Conservation (phyloP, 768 basidiomycete genomes). For the Mycena polygramma region DNA sequence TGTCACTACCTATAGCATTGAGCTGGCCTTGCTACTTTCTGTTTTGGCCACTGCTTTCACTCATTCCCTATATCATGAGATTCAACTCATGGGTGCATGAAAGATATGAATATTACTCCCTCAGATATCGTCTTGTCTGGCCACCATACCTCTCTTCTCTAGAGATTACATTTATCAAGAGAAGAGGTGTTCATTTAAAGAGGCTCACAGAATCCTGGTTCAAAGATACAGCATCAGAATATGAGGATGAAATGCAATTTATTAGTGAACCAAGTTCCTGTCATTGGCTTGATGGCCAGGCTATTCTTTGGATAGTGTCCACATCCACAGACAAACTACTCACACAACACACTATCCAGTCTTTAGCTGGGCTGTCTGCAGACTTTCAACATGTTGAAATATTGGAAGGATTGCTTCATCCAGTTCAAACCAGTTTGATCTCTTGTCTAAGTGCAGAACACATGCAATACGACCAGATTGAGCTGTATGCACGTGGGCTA, state of each 20-base stretch:
- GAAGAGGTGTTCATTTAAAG: constrained; percentile 1
- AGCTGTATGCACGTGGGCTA: constrained; percentile 28
- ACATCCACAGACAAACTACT: constrained; percentile 30
- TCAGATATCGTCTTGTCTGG: constrained; percentile 13
- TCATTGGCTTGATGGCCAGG: constrained; percentile 31
- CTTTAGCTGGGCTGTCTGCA: constrained; percentile 28
- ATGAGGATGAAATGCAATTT: constrained; percentile 19
- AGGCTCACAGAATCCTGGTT: neutral
- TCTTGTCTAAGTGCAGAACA: constrained; percentile 17
- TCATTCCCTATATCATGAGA: neutral
- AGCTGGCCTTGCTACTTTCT: neutral
- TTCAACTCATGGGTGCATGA: constrained; percentile 4
- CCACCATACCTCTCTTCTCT: constrained; percentile 17
- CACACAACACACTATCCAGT: constrained; percentile 23
- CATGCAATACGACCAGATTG: constrained; percentile 20
- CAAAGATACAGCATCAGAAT: constrained; percentile 7
- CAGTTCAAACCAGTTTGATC: constrained; percentile 21
- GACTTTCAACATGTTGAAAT: constrained; percentile 23
- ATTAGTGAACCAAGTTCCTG: constrained; percentile 20
- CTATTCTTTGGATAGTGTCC: constrained; percentile 22
- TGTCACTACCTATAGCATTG: constrained; percentile 1
- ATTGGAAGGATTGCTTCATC: constrained; percentile 17
- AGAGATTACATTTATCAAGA: constrained; percentile 1
- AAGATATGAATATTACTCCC: constrained; percentile 11
- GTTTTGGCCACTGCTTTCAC: neutral